These are phyloP conservation scores for Globisporangium nunn DNA, from an alignment of 352 stramenopile species.

Conservation along the genomic window DNA sequence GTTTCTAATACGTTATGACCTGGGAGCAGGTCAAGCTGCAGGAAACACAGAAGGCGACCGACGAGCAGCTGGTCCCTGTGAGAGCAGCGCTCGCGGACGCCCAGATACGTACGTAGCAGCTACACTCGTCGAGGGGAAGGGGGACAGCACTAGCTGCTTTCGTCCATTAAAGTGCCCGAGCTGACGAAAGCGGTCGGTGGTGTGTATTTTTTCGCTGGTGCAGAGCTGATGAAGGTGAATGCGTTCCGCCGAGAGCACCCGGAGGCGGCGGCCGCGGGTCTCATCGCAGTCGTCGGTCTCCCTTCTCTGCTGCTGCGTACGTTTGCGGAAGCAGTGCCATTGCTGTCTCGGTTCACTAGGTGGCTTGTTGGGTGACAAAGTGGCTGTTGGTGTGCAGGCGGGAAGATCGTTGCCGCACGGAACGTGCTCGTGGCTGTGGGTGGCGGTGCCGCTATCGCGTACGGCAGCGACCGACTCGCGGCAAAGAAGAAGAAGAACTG, in stretches of 20 bases:
- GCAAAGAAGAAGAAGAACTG: slow-evolving; percentile 17
- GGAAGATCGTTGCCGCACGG: slow-evolving; percentile 50
- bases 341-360: background rate
- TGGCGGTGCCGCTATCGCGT: slow-evolving; percentile 38
- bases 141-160: too few species aligned
- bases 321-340: slow-evolving; percentile 11
- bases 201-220: background rate
- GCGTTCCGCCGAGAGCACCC: slow-evolving; percentile 69
- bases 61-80: slow-evolving; percentile 58
- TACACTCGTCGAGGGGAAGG: too few species aligned
- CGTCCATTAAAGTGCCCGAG: too few species aligned
- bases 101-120: slow-evolving; percentile 37
- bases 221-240: slow-evolving; percentile 70
- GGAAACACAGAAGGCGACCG: slow-evolving; percentile 42
- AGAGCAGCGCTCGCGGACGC: slow-evolving; percentile 31
- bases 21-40: slow-evolving; percentile 28
- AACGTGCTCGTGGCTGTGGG: slow-evolving; percentile 66
- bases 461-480: slow-evolving; percentile 42
- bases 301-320: slow-evolving; percentile 65
- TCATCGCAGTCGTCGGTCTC: slow-evolving; percentile 48
- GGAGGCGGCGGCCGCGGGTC: slow-evolving; percentile 44
- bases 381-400: slow-evolving; percentile 20
- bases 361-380: background rate
- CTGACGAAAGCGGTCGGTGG: background rate
- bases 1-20: background rate